A percentile compares a stretch with the other conserved stretches of the same genome.
Evolutionary conservation across 768 basidiomycete genomes (phyloP).

Genomic region (Pilatotrama ljubarskyi): DNA sequence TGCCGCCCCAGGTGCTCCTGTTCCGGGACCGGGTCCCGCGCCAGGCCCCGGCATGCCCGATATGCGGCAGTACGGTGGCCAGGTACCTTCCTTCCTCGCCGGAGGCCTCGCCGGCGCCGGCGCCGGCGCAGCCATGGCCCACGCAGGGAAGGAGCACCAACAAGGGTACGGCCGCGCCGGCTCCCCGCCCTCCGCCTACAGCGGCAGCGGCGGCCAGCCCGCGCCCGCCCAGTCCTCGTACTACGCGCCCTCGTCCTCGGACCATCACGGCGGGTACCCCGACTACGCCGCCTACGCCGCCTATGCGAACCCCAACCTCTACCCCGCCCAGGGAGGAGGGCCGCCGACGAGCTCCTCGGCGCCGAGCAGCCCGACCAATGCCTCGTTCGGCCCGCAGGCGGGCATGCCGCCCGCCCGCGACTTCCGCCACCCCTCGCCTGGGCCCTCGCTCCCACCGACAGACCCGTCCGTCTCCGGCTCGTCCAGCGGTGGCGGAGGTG

Average conservation of each 20-base stretch:
- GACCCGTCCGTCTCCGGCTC: constrained; percentile 14
- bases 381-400: constrained; percentile 12
- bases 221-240: constrained; percentile 20
- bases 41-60: constrained; percentile 17
- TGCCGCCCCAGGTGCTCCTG: neutral
- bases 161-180: neutral
- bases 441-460: constrained; percentile 26
- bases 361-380: constrained; percentile 9
- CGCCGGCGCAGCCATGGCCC: constrained; percentile 20
- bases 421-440: constrained; percentile 29
- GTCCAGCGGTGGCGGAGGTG: constrained; percentile 4
- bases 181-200: constrained; percentile 23
- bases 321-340: neutral
- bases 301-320: constrained; percentile 11
- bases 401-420: constrained; percentile 16
- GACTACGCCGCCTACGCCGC: constrained; percentile 24
- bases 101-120: constrained; percentile 27
- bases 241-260: constrained; percentile 24
- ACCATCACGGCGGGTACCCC: constrained; percentile 23
- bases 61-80: constrained; percentile 31
- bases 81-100: constrained; percentile 24
- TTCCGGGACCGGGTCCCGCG: neutral
- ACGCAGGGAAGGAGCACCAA: neutral
- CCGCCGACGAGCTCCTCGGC: constrained; percentile 1
- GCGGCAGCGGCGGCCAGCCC: neutral